phyloP scores from a whole-genome alignment of 306 rosid species.

The Lathyrus sativus region DNA sequence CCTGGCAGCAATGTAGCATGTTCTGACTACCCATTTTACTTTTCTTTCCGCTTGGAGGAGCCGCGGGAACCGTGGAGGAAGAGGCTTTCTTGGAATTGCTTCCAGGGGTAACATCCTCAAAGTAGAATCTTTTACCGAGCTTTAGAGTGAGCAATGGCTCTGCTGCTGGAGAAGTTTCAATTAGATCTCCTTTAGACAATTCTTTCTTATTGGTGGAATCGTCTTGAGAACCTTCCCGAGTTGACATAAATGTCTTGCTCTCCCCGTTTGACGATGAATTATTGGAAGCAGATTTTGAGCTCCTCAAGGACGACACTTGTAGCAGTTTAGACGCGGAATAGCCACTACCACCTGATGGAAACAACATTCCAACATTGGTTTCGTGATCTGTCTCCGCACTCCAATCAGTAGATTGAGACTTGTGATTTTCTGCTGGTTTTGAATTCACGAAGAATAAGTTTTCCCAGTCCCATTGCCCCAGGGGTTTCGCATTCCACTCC shows the following conservation, averaged over 20 bases:
- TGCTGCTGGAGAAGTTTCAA: conserved; percentile 49
- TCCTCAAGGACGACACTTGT: conserved; percentile 56
- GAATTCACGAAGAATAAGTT: conserved; percentile 55
- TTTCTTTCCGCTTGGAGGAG: conserved; percentile 57
- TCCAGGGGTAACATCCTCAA: conserved; percentile 64
- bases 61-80: conserved; percentile 45
- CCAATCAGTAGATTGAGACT: conserved; percentile 54
- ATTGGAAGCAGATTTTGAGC: conserved; percentile 74
- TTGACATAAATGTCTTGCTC: conserved; percentile 62
- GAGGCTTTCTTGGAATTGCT: conserved; percentile 51
- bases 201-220: conserved; percentile 56
- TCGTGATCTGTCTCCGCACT: conserved; percentile 56
- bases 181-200: conserved; percentile 45
- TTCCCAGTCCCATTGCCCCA: conserved; percentile 82
- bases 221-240: conserved; percentile 57
- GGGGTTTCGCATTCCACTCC: conserved; percentile 85
- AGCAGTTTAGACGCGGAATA: conserved; percentile 57
- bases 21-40: conserved; percentile 49
- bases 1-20: conserved; percentile 65
- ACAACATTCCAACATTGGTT: conserved; percentile 53
- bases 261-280: conserved; percentile 72
- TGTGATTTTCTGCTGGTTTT: conserved; percentile 62
- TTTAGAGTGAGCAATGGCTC: conserved; percentile 81
- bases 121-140: conserved; percentile 87
- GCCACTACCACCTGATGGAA: conserved; percentile 59